These are phyloP conservation scores for Beauveria medogensis DNA, from an alignment of 2,329 filamentous ascomycete genomes.

Conservation along the genomic window DNA sequence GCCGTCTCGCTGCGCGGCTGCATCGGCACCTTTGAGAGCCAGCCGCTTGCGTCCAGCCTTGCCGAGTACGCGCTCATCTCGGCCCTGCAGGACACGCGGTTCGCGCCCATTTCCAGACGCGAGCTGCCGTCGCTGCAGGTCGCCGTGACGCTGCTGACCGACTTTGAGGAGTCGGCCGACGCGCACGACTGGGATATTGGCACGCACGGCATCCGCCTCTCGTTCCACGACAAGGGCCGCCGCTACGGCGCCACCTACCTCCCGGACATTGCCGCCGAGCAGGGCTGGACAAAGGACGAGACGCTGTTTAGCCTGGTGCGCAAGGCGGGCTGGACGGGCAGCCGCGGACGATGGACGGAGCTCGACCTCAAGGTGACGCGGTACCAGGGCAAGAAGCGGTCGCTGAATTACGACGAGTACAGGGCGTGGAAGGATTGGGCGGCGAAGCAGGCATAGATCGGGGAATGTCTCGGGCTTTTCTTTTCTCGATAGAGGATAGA, in stretches of 20 bases:
- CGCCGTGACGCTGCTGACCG: conserved; percentile 72
- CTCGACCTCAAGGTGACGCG: conserved; percentile 71
- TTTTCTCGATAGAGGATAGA: neutral
- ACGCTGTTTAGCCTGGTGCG: conserved; percentile 82
- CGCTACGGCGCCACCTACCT: conserved; percentile 84
- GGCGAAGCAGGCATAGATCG: conserved; percentile 17
- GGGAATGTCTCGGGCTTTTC: neutral
- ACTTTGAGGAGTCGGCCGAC: conserved; percentile 70
- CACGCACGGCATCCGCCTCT: conserved; percentile 77
- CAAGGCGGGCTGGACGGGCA: conserved; percentile 88
- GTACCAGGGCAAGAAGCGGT: conserved; percentile 79
- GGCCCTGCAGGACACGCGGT: conserved; percentile 56
- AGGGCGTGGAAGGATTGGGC: conserved; percentile 74
- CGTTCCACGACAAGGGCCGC: conserved; percentile 65
- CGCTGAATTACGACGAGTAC: conserved; percentile 64
- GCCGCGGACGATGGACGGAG: conserved; percentile 69
- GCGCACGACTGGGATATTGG: conserved; percentile 82
- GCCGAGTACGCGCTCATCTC: conserved; percentile 77
- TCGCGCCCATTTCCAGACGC: conserved; percentile 42
- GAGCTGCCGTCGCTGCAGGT: conserved; percentile 55
- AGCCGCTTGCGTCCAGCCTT: conserved; percentile 65
- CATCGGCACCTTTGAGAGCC: conserved; percentile 86
- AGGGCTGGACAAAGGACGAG: conserved; percentile 93
- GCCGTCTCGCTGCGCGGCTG: conserved; percentile 75
- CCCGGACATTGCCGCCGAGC: conserved; percentile 83